Base-by-base conservation (phyloP, 2,329 filamentous ascomycete species). In the Alternaria gansuensis region DNA sequence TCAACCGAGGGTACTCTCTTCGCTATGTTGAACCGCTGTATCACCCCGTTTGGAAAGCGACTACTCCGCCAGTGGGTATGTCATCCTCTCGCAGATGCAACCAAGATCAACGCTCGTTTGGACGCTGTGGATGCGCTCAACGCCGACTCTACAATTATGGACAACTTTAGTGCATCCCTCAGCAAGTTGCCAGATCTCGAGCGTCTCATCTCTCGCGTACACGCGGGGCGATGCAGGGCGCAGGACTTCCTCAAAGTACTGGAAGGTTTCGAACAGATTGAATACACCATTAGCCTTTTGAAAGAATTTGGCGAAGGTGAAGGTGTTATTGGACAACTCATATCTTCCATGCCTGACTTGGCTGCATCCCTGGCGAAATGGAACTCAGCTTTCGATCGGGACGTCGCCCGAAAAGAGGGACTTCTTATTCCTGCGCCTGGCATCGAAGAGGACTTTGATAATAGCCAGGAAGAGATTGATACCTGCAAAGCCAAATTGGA, bases 51-150 rank as follows among this genome's bases (percentile, higher is more conserved):
- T 73, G 95, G 95, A 57, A 99, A 99, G 80, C 90, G 95, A 10
- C 87, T 97, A 76, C 93, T 99, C 77, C 90, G 93, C 54, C 93
- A 97, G 76, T 99, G 95, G 95, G 90, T 99, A 3, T 98, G 94
- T 71, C 95, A 99, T 77, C 95, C 95, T 2, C 83, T 99, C 13
- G 92, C 93, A 75, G 90, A 97, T 77, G 88, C 91, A 5, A 81
- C 84, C 36, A 93, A 90, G 73, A 97, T 99, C 81, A 97, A 98
- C 70, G 93, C 96, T 65, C 88, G 95, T 5, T 82, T 99, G 10
- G 93, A 99, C 79, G 95, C 95, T 5, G 93, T 99, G 4, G 95
- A 98, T 71, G 88, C 94, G 71, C 82, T 99, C 40, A 97, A 97
- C 68, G 89, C 90, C 1, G 92, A 98, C 73, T 84, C 86, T 0